A percentile compares a stretch with the other conserved stretches of the same genome.
Conservation (phyloP, 2,329 filamentous ascomycete species). For the Neocucurbitaria cava region DNA sequence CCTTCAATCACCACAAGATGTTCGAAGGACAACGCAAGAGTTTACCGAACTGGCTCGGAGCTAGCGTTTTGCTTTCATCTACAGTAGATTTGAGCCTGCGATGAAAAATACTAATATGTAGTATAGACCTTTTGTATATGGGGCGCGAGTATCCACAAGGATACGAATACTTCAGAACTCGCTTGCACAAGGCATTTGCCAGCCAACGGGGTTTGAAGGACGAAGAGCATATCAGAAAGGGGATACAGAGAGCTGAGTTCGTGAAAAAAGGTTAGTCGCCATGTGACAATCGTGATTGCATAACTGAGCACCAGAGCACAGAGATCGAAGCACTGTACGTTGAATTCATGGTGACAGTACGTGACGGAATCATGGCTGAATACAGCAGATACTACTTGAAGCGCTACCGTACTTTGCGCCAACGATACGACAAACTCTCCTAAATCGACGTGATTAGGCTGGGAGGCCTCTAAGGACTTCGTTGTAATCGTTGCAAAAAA, state of each 20-base stretch:
- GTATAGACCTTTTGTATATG: slow-evolving; percentile 80
- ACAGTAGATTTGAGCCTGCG: not conserved
- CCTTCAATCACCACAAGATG: not conserved
- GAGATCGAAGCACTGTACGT: slow-evolving; percentile 92
- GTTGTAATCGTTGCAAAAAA: not conserved
- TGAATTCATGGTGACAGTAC: slow-evolving; percentile 2
- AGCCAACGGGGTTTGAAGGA: slow-evolving; percentile 74
- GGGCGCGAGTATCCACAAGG: slow-evolving; percentile 88
- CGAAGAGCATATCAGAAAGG: slow-evolving; percentile 76
- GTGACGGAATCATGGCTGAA: slow-evolving; percentile 7
- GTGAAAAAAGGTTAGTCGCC: slow-evolving; percentile 80
- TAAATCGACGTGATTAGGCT: slow-evolving; percentile 9
- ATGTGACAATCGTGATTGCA: not conserved
- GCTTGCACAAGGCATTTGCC: slow-evolving; percentile 85
- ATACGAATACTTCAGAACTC: slow-evolving; percentile 79
- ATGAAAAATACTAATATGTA: not conserved
- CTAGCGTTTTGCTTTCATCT: not conserved
- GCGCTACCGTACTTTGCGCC: slow-evolving; percentile 82
- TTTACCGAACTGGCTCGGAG: too few relatives aligned
- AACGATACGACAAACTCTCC: slow-evolving; percentile 70
- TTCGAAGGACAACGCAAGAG: too few relatives aligned
- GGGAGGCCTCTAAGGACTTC: too few relatives aligned
- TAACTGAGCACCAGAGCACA: slow-evolving; percentile 44
- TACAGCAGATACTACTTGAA: slow-evolving; percentile 82
- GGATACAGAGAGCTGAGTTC: slow-evolving; percentile 80